These are phyloP conservation scores for Cudoniella acicularis DNA, from an alignment of 495 filamentous ascomycete species.

Conservation along the genomic window DNA sequence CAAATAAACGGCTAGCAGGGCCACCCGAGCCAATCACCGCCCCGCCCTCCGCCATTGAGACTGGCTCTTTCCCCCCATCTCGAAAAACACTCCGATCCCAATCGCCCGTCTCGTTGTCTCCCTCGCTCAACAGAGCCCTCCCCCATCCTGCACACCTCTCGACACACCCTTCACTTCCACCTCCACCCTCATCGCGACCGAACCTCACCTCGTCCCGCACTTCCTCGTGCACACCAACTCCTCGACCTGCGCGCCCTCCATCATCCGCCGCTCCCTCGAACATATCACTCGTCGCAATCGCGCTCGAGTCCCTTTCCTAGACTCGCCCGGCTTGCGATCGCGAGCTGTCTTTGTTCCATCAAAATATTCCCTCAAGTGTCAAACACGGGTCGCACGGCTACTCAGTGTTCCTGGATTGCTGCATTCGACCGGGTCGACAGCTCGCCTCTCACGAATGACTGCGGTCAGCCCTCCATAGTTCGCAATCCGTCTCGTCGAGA, in stretches of 20 bases:
- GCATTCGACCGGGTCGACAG: slow-evolving; percentile 13
- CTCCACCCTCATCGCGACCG: background rate
- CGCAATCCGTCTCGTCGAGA: background rate
- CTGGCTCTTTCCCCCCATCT: slow-evolving; percentile 1
- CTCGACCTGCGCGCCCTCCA: no score
- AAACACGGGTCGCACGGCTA: slow-evolving; percentile 20
- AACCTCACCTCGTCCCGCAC: no score
- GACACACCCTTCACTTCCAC: background rate
- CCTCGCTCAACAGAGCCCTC: background rate
- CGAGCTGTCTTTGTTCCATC: background rate
- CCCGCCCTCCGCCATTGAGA: background rate
- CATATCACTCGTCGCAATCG: slow-evolving; percentile 8
- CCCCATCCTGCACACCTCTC: background rate
- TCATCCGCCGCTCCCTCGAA: slow-evolving; percentile 3
- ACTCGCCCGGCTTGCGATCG: background rate
- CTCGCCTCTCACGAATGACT: slow-evolving; percentile 16
- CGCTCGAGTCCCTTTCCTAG: background rate
- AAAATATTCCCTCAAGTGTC: background rate
- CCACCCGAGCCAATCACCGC: slow-evolving; percentile 22
- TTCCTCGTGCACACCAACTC: no score
- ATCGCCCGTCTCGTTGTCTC: no score
- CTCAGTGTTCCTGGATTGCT: slow-evolving; percentile 15
- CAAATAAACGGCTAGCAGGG: slow-evolving; percentile 39
- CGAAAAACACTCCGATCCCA: slow-evolving; percentile 9
- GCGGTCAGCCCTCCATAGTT: background rate